Base-by-base conservation (phyloP, 75 land plant species). In the Picea sitchensis region DNA sequence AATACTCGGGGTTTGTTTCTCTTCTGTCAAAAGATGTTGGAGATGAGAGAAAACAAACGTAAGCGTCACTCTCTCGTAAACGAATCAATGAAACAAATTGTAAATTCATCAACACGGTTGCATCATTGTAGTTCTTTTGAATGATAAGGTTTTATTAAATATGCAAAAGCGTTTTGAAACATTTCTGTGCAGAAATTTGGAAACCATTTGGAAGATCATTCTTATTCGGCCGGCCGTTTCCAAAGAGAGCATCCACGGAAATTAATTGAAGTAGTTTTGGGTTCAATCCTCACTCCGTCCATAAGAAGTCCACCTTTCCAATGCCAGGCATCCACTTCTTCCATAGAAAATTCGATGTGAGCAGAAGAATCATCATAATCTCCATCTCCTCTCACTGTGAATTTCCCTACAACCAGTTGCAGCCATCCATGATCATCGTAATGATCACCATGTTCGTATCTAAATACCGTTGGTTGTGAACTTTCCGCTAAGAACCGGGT, bases 401-500 rank as follows among this genome's bases (percentile, higher is more conserved):
- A 67, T 34, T 67, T 20, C 71, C 71, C 71, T 67, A 41, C 71
- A 67, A 67, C 41, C 20, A 67, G 20, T 34, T 67, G 41, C 36
- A 67, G 15, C 71, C 71, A 36, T 4, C 71, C 71, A 67, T 34
- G 20, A 34, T 31, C 36, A 14, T 34, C 15, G 26, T 26, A 26
- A 26, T 26, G 26, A 31, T 67, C 2, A 67, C 36, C 71, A 67
- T 2, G 17, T 67, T 67, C 20, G 41, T 36, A 67, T 67, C 71
- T 67, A 67, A 15, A 34, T 36, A 38, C 41, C 41, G 38, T 67
- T 34, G 71, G 41, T 17, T 38, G 41, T 67, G 32, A 36, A 12
- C 71, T 67, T 1, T 34, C 71, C 18, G 5, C 20, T 3, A 67
- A 15, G 0, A 67, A 38, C 71, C 44, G 20, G 4, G 41, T 18